Base-by-base conservation (phyloP, 176 grass and related monocot species). In the Elaeis guineensis region DNA sequence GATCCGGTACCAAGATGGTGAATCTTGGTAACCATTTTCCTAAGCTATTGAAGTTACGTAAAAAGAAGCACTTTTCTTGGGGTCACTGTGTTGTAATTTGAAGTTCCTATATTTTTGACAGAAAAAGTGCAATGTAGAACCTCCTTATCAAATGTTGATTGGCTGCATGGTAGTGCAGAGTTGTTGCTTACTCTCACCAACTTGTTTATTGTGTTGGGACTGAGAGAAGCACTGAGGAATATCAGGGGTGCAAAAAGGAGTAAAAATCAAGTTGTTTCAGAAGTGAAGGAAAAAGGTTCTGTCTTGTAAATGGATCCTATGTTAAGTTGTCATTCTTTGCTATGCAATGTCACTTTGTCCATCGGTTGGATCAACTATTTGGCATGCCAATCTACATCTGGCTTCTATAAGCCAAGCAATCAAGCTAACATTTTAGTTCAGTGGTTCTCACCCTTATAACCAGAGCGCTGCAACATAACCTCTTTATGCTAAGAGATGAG, bases 181-280 rank as follows among this genome's bases (percentile, higher is more conserved):
- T 98, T 84, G 3, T 67, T 98, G 2, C 81, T 97, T 54, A 89
- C 92, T n/a, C 75, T 97, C 3, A 98, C 93, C 35, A 97, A 91
- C 52, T 56, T 91, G 29, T 97, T 97, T 68, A 85, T 91, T 5
- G 70, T 89, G 18, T 71, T 97, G 52, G 87, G 92, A 16, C 67
- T 97, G 73, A 83, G 87, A 58, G 72, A 80, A 62, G 81, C 76
- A 8, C 39, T 97, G 78, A 82, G 70, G 51, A 92, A 92, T 50
- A 32, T 83, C 66, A 66, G 80, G 50, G 67, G 80, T n/a, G 16
- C 59, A 61, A 63, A 83, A 6, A 73, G 80, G 28, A 73, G 26
- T 8, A 21, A 4, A 16, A 62, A 84, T 69, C 69, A 75, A 75
- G 52, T 53, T 78, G 25, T 75, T 48, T 69, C 65, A 39, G 76